These are phyloP conservation scores for Aspergillus pseudonomiae DNA, from an alignment of 2,329 filamentous ascomycete species.

Conservation along the genomic window DNA sequence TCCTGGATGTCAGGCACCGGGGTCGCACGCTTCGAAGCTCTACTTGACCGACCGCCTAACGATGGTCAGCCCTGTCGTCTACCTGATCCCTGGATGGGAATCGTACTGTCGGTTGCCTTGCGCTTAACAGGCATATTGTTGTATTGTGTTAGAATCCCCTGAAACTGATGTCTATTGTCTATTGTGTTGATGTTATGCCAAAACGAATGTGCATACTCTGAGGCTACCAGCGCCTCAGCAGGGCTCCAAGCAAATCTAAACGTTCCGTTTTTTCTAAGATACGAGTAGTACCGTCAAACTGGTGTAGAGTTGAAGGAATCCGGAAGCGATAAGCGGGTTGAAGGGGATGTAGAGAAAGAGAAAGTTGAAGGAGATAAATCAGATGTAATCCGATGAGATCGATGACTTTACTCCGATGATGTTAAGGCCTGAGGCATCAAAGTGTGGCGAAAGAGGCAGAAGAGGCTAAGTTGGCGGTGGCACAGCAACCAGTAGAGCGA, in stretches of 20 bases:
- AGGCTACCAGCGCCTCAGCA: slow-evolving; percentile 28
- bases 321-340: slow-evolving; percentile 2
- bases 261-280: background rate
- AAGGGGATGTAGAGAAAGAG: slow-evolving; percentile 3
- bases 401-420: slow-evolving; percentile 3
- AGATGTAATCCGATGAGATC: slow-evolving; percentile 7
- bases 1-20: slow-evolving; percentile 48
- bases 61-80: slow-evolving; percentile 36
- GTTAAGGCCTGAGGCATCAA: slow-evolving; percentile 30
- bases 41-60: slow-evolving; percentile 47
- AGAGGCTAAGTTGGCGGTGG: slow-evolving; percentile 10
- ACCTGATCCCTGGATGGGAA: slow-evolving; percentile 24
- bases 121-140: slow-evolving; percentile 68
- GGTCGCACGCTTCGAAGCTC: slow-evolving; percentile 52
- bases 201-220: slow-evolving; percentile 14
- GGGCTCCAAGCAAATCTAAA: slow-evolving; percentile 12
- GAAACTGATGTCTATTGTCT: slow-evolving; percentile 20
- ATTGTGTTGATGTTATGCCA: slow-evolving; percentile 12
- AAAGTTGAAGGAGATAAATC: slow-evolving; percentile 4
- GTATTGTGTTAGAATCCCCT: slow-evolving; percentile 6
- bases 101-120: slow-evolving; percentile 63
- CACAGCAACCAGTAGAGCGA: background rate
- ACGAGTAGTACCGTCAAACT: background rate
- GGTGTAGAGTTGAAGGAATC: background rate
- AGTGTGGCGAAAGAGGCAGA: background rate